Evolutionary conservation across 768 basidiomycete genomes (phyloP).

Genomic region (Paxillus ammoniavirescens): DNA sequence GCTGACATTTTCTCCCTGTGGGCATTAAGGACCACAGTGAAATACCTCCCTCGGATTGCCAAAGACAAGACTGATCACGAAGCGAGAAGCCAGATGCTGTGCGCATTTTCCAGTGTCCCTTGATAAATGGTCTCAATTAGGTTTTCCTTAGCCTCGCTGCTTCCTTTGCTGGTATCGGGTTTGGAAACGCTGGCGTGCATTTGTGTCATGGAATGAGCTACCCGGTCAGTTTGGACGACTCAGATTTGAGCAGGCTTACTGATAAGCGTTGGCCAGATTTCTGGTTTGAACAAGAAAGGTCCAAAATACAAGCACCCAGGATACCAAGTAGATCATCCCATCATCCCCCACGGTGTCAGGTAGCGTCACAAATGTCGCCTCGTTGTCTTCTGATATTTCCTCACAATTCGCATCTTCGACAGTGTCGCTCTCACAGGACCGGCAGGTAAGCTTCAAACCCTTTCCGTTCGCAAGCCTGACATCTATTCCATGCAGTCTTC

Average conservation of each 20-base stretch:
- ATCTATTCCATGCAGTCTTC: slow-evolving; percentile 57
- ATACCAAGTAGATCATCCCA: slow-evolving; percentile 80
- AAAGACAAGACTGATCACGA: slow-evolving; percentile 77
- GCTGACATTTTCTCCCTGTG: slow-evolving; percentile 95
- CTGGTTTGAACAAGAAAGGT: slow-evolving; percentile 91
- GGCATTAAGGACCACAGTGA: slow-evolving; percentile 87
- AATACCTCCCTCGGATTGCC: slow-evolving; percentile 84
- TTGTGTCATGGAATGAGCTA: slow-evolving; percentile 89
- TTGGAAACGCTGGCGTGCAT: slow-evolving; percentile 92
- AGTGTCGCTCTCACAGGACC: slow-evolving; percentile 89
- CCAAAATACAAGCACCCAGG: slow-evolving; percentile 91
- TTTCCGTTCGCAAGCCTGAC: slow-evolving; percentile 7
- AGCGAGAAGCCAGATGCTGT: slow-evolving; percentile 92
- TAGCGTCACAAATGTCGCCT: slow-evolving; percentile 22
- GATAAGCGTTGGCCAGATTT: slow-evolving; percentile 53
- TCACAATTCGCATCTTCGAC: slow-evolving; percentile 8
- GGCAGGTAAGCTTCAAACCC: slow-evolving; percentile 48
- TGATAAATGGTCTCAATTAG: neutral
- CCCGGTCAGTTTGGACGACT: slow-evolving; percentile 50
- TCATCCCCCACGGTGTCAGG: slow-evolving; percentile 93
- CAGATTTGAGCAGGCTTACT: neutral
- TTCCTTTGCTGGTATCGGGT: slow-evolving; percentile 94
- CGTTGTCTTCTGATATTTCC: neutral
- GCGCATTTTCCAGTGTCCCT: slow-evolving; percentile 21
- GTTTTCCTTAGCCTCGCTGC: slow-evolving; percentile 65